Percentiles rank a stretch among this genome's conserved stretches.
These are phyloP conservation scores for Yamadazyma songkhlaensis DNA, from an alignment of 1,139 yeast species.

Conservation along the genomic window DNA sequence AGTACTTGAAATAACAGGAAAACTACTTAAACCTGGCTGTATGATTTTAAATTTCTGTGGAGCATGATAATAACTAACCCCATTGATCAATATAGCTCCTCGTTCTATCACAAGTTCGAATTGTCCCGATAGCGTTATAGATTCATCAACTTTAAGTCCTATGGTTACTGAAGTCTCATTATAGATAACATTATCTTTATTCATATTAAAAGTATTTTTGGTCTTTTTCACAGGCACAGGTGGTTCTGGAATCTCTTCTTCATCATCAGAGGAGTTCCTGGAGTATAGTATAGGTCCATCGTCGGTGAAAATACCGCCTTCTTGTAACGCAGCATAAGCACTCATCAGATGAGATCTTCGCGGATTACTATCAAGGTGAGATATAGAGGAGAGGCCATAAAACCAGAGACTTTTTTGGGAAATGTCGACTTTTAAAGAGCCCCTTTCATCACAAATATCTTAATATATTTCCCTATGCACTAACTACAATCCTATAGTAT, in stretches of 20 bases:
- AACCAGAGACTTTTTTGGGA: too few species aligned
- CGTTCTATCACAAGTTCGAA: constrained; percentile 49
- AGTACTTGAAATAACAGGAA: constrained; percentile 54
- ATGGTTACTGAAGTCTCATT: constrained; percentile 29
- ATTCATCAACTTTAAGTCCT: constrained; percentile 47
- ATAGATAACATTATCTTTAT: constrained; percentile 34
- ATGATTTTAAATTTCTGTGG: constrained; percentile 29
- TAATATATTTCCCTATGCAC: too few species aligned
- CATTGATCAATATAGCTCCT: constrained; percentile 61
- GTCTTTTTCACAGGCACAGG: constrained; percentile 19
- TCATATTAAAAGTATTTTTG: constrained; percentile 17
- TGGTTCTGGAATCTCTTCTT: constrained; percentile 8
- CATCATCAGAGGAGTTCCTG: constrained; percentile 25
- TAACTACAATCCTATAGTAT: too few species aligned
- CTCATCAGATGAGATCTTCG: constrained; percentile 28
- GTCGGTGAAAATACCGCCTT: constrained; percentile 14
- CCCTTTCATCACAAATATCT: too few species aligned
- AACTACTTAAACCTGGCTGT: constrained; percentile 53
- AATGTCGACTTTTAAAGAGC: too few species aligned
- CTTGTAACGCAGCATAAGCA: constrained; percentile 52
- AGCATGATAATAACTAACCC: constrained; percentile 43
- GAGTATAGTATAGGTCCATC: constrained; percentile 21
- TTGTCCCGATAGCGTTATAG: constrained; percentile 57
- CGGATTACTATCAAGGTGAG: too few species aligned
- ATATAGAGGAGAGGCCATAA: too few species aligned